Evolutionary conservation across 768 basidiomycete species (phyloP), one percentile per base, ranked within the genome.

Genomic region (Collybia mongolica): DNA sequence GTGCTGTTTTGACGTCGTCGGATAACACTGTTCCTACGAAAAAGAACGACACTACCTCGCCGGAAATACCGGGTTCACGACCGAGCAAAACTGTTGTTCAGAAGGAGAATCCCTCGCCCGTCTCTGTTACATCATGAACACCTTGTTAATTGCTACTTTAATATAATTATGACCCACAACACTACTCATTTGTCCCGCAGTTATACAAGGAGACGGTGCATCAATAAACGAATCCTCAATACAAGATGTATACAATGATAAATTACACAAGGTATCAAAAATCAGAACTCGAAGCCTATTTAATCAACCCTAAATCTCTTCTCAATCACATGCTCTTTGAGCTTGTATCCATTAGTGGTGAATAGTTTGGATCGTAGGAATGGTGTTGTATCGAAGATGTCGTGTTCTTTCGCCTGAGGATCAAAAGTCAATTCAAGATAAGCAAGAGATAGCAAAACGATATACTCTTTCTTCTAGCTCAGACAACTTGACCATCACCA

Each of bases 351-450:
- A 60, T 99, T 99, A 11, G 90, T 76, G 14, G 72, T 61, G 67
- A 99, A 99, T 22, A 99, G 64, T 56, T 84, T 86, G 2, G 91
- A 94, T 28, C 74, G 79, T 61, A 97, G 67, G 82, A 98, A 99
- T 4, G 93, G 83, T 17, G 80, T 70, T 26, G 88, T 81, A 62
- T 98, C 95, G 62, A 87, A 98, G 44, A 98, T 98, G 56, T 99
- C 97, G 57, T 97, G 87, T 44, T 98, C 97, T 63, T 96, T 97
- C 7, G 94, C 92, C 93, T 96, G 57, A 46, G 17, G 23, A 28
- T 15, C 9, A 51, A 40, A 37, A 42, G 15, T 18, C 35, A 54
- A 26, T 7, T 26, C 29, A 46, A 48, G 12, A 17, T 51, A 53
- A 37, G 44, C 36, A 52, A 2, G 43, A 9, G 18, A 2, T 18